Percentiles rank a stretch among this genome's conserved stretches.
Conservation (phyloP, 345 rosid species). For the Salix arbutifolia region DNA sequence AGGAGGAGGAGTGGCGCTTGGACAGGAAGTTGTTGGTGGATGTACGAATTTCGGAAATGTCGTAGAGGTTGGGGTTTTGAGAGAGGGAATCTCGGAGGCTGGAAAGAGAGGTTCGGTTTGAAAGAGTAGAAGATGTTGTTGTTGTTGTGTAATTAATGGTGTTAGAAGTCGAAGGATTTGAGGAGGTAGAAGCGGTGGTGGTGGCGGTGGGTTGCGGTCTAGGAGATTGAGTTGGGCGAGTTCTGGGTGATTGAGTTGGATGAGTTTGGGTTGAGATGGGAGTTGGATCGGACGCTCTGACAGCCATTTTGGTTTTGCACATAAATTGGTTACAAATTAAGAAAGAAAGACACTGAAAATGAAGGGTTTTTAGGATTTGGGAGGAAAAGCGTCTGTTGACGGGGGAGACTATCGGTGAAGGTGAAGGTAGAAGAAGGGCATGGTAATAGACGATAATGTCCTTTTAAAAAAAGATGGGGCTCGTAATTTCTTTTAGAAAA, state of each 20-base stretch:
- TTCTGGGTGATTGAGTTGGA: slow-evolving; percentile 25
- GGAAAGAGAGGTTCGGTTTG: slow-evolving; percentile 47
- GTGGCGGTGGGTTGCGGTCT: not conserved
- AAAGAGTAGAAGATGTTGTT: slow-evolving; percentile 12
- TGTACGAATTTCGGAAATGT: slow-evolving; percentile 67
- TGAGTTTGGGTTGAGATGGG: slow-evolving; percentile 16
- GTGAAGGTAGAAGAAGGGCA: too few species aligned
- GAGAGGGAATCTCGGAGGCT: slow-evolving; percentile 63
- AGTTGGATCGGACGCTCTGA: slow-evolving; percentile 37
- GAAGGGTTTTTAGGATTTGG: not conserved
- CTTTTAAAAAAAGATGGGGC: too few species aligned
- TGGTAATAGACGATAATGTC: too few species aligned
- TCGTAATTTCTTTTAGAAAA: too few species aligned
- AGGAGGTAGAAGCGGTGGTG: slow-evolving; percentile 1
- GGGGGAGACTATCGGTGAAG: too few species aligned
- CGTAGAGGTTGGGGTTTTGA: slow-evolving; percentile 69
- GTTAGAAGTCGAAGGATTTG: slow-evolving; percentile 6
- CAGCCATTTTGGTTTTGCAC: slow-evolving; percentile 67
- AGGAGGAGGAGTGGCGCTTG: slow-evolving; percentile 44
- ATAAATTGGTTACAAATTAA: slow-evolving; percentile 3
- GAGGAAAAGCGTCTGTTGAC: too few species aligned
- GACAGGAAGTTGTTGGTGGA: slow-evolving; percentile 91
- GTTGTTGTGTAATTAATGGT: not conserved
- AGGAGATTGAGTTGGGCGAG: slow-evolving; percentile 7
- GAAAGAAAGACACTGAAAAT: too few species aligned